phyloP scores from a whole-genome alignment of 306 rosid genomes.

The Purshia tridentata region DNA sequence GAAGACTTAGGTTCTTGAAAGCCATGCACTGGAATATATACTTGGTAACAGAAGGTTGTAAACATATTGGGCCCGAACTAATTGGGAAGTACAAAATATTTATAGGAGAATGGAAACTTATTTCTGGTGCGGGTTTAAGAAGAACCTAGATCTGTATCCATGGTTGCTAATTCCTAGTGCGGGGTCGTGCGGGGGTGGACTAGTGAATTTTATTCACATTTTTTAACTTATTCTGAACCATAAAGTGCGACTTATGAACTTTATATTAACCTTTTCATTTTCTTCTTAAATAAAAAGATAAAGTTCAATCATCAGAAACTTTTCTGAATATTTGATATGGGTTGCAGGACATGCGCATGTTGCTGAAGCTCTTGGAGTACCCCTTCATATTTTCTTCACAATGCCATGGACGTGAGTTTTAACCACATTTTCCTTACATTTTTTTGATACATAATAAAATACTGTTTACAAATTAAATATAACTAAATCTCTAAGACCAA shows the following conservation, averaged over 20 bases:
- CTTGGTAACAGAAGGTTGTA: not conserved
- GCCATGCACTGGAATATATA: not conserved
- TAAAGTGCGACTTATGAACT: not conserved
- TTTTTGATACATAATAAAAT: not conserved
- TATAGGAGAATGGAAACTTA: not conserved
- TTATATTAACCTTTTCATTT: not conserved
- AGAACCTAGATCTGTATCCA: not conserved
- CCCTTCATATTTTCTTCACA: slow-evolving; percentile 96
- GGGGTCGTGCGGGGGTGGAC: not conserved
- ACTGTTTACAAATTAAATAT: not conserved
- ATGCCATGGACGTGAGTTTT: slow-evolving; percentile 99
- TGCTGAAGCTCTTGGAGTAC: slow-evolving; percentile 96
- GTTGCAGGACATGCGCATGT: slow-evolving; percentile 85
- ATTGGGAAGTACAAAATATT: not conserved
- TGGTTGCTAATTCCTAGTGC: not conserved
- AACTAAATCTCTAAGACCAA: too few species aligned
- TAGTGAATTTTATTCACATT: not conserved
- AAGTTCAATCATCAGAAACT: not conserved
- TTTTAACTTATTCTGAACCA: not conserved
- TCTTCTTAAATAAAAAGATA: slow-evolving; percentile 2
- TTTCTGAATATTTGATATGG: slow-evolving; percentile 27
- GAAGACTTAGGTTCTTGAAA: not conserved
- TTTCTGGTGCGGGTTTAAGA: not conserved
- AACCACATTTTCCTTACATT: slow-evolving; percentile 9
- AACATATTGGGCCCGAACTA: not conserved